Base-by-base conservation (phyloP, 768 basidiomycete genomes). In the Rubroboletus satanas region DNA sequence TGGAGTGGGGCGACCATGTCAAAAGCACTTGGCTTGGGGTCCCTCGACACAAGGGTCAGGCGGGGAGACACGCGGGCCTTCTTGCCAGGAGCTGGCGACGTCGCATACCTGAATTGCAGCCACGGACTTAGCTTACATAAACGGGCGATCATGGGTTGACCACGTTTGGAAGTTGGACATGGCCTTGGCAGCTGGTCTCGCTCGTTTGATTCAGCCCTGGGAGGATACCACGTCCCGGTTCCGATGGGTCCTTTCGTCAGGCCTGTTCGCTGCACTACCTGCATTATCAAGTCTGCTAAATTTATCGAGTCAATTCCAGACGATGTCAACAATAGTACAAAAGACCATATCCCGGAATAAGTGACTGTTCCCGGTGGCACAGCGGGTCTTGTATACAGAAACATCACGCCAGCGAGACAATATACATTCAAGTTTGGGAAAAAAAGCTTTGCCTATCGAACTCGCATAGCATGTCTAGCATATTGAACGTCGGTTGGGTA, bases 361-460 rank as follows among this genome's bases (percentile, higher is more conserved):
- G 11, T 11, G 32, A 32, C 3, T 11, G 7, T 4, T 32, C 32
- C 4, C 10, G 32, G 32, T 32, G 32, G 32, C 32, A 33, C 32
- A 12, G 4, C 31, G 4, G 1, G 11, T 1, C 32, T 11, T 12
- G 32, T 33, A 33, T 14, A 12, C 63, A 41, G 74, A 73, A 56
- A 96, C 92, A 37, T 90, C 41, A 98, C 93, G n/a, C 95, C 96
- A 37, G 88, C 93, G 41, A 99, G 77, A 39, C 98, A 84, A 70
- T 95, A 83, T 7, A 98, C 94, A 21, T 21, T 21, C 21, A 28
- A 26, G 26, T 82, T 82, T 6, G 88, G 87, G 73, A 98, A 98
- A 1, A 90, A 86, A 12, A 97, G 78, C 66, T 99, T 99, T 44
- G 95, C 94, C 74, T 99, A 96, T 23, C 95, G 88, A 31, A 98